Conservation (phyloP, 371 early-diverging fungal genomes). For the Mucor irregularis region DNA sequence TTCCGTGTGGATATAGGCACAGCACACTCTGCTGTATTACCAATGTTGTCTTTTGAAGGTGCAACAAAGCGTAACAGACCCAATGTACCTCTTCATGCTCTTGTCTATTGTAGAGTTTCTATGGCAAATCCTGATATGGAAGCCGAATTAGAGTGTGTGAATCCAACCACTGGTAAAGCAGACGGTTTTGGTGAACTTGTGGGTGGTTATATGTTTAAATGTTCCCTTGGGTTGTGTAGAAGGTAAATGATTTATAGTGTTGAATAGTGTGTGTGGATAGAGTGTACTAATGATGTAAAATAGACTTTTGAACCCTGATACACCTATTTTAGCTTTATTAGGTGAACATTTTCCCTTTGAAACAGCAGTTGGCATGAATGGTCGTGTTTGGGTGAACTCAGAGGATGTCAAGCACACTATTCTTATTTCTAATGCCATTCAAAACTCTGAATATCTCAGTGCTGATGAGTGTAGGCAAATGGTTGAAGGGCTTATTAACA, state of each 20-base stretch:
- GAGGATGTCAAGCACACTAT: constrained; percentile 60
- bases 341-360: constrained; percentile 84
- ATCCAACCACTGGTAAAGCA: constrained; percentile 69
- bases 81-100: constrained; percentile 63
- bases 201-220: constrained; percentile 68
- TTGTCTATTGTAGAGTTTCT: constrained; percentile 84
- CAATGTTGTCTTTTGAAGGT: constrained; percentile 89
- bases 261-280: neutral
- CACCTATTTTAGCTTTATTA: constrained; percentile 65
- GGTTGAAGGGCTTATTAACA: constrained; percentile 52
- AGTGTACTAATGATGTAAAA: neutral
- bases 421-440: constrained; percentile 71
- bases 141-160: constrained; percentile 90
- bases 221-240: constrained; percentile 76
- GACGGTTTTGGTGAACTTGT: constrained; percentile 84
- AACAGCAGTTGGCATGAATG: constrained; percentile 90
- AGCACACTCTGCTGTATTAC: constrained; percentile 83
- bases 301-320: constrained; percentile 73
- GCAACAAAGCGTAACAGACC: constrained; percentile 93
- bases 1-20: constrained; percentile 92
- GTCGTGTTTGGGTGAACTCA: constrained; percentile 89
- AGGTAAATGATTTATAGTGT: constrained; percentile 48
- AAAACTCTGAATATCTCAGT: constrained; percentile 72
- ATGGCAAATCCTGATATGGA: constrained; percentile 95
- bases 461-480: constrained; percentile 61